phyloP scores from a whole-genome alignment of 2,329 filamentous ascomycete genomes.

The Cryphonectria parasitica region DNA sequence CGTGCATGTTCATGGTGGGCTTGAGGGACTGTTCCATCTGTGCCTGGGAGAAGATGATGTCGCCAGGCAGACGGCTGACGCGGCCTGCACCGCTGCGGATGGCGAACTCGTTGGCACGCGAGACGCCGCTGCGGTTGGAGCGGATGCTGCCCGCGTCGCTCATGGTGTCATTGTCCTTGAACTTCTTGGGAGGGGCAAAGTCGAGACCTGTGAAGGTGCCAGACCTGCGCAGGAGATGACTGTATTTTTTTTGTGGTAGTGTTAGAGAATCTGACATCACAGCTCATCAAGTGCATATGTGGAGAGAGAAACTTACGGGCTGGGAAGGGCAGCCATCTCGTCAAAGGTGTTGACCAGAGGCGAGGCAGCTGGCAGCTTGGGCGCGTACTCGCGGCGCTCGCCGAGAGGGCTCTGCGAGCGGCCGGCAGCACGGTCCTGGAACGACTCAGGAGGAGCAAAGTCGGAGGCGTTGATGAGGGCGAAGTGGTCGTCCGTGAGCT shows the following conservation, averaged over 20 bases:
- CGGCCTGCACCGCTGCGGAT: constrained; percentile 84
- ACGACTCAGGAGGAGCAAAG: constrained; percentile 78
- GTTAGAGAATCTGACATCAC: constrained; percentile 35
- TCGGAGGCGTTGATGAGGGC: constrained; percentile 71
- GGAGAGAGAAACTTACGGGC: constrained; percentile 71
- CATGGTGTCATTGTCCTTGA: constrained; percentile 64
- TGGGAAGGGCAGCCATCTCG: constrained; percentile 82
- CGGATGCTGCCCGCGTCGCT: constrained; percentile 70
- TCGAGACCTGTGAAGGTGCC: constrained; percentile 78
- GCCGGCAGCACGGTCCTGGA: constrained; percentile 71
- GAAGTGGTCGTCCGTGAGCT: constrained; percentile 81
- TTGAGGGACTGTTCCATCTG: constrained; percentile 64
- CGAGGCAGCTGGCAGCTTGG: constrained; percentile 72
- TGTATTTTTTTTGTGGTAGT: constrained; percentile 36
- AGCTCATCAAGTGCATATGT: background rate
- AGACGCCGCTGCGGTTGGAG: constrained; percentile 80
- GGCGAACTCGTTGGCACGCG: constrained; percentile 67
- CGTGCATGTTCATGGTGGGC: constrained; percentile 58
- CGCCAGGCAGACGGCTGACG: constrained; percentile 80
- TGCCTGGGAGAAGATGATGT: constrained; percentile 77
- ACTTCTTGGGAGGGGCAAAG: constrained; percentile 78
- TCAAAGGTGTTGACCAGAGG: constrained; percentile 85
- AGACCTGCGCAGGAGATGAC: constrained; percentile 75
- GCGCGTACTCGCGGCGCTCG: constrained; percentile 73
- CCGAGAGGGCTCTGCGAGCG: constrained; percentile 66